Evolutionary conservation across 768 basidiomycete genomes (phyloP).

Genomic region (Tricholoma terreum): DNA sequence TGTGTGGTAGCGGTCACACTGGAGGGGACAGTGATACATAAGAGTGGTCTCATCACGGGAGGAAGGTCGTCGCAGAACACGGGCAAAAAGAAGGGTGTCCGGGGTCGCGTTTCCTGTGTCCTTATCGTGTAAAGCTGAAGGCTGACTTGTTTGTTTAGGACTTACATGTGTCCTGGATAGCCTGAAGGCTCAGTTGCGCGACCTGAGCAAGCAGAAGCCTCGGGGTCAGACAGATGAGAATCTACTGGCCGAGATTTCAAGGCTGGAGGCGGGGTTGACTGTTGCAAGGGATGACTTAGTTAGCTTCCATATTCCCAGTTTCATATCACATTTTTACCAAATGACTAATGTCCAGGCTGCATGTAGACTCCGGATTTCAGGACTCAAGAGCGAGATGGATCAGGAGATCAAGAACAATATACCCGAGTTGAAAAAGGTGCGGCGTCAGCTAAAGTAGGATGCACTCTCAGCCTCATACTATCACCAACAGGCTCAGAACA

Average conservation of each 20-base stretch:
- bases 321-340: slow-evolving; percentile 1
- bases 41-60: slow-evolving; percentile 96
- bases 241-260: slow-evolving; percentile 69
- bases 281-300: slow-evolving; percentile 85
- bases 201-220: slow-evolving; percentile 81
- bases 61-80: slow-evolving; percentile 74
- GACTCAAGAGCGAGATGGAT: slow-evolving; percentile 79
- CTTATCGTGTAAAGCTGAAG: background rate
- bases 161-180: slow-evolving; percentile 61
- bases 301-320: slow-evolving; percentile 15
- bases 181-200: slow-evolving; percentile 71
- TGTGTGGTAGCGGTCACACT: slow-evolving; percentile 77
- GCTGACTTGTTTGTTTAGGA: slow-evolving; percentile 24
- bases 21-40: slow-evolving; percentile 96
- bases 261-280: slow-evolving; percentile 74
- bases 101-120: slow-evolving; percentile 45
- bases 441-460: background rate
- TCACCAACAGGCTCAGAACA: slow-evolving; percentile 46
- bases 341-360: slow-evolving; percentile 50
- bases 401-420: slow-evolving; percentile 61
- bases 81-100: slow-evolving; percentile 85
- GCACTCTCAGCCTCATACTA: background rate
- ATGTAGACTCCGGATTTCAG: slow-evolving; percentile 69
- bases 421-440: slow-evolving; percentile 73
- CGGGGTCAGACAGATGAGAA: slow-evolving; percentile 82